Base-by-base conservation (phyloP, 1,284 basidiomycete species). In the Cyathus pygmaeus region DNA sequence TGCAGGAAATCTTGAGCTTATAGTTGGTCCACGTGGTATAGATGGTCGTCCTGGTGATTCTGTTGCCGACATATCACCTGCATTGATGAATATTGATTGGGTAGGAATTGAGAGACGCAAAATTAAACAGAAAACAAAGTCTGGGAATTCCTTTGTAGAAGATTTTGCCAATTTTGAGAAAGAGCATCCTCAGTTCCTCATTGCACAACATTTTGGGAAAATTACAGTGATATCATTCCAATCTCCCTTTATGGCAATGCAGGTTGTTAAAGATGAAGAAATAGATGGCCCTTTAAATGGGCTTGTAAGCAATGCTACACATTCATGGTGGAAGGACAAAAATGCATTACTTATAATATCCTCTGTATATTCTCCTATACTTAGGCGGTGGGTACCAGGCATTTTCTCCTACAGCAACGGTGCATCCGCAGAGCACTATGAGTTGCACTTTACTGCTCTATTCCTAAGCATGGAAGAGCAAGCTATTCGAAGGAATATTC, bases 281-380 rank as follows among this genome's bases (percentile, higher is more conserved):
- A 15, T 58, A 3, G 69, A 71, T 3, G 62, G 41, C 4, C 52
- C 75, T 1, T 61, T 77, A 19, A 75, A 77, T 63, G 77, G 78
- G 0, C 52, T 76, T 47, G 70, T 79, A n/a, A 72, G 72, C 42
- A 76, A 79, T 66, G 77, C 71, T 2, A 71, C 77, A 9, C 78
- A 79, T 61, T 69, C 65, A 1, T 73, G 59, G 60, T 75, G 67
- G 65, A 59, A 50, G 3, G 61, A 67, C 4, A 53, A 47, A 0
- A 65, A 63, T 10, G 52, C 57, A 6, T 57, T 75, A 2, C 69
- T 75, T 15, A 69, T 76, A 53, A 57, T 74, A 31, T 65, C 62
- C 21, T 73, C 69, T 1, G 55, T 56, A 0, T 71, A 71, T 52
- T 71, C 55, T 11, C 53, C 53, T 2, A 52, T 53, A 3, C 63